Percentiles rank a stretch among this genome's conserved stretches.
Evolutionary conservation across 495 filamentous ascomycete genomes (phyloP).

Genomic region (Sordaria brevicollis): DNA sequence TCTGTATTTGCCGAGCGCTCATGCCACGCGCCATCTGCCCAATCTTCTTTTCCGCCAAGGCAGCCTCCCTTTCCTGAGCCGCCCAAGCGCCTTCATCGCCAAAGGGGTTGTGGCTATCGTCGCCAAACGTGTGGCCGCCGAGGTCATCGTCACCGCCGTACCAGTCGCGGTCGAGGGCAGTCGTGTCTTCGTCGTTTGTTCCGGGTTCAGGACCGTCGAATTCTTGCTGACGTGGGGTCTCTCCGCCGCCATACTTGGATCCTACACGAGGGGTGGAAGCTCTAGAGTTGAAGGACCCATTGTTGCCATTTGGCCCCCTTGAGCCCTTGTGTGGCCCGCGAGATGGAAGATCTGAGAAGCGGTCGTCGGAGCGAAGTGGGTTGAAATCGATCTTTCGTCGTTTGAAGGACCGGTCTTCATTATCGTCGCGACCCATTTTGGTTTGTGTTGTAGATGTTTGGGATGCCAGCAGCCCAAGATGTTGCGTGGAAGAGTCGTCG

Average conservation of each 20-base stretch:
- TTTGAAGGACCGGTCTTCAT: conserved; percentile 46
- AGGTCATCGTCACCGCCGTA: conserved; percentile 67
- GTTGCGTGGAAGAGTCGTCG: neutral
- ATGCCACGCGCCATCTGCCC: conserved; percentile 44
- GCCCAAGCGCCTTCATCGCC: conserved; percentile 52
- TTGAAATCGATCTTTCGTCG: conserved; percentile 52
- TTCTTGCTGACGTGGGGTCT: conserved; percentile 41
- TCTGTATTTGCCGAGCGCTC: conserved; percentile 64
- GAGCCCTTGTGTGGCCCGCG: conserved; percentile 12
- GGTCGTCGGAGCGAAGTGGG: conserved; percentile 43
- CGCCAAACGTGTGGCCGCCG: conserved; percentile 63
- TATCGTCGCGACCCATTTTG: conserved; percentile 23
- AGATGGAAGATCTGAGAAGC: conserved; percentile 47
- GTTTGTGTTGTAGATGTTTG: neutral
- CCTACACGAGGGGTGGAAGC: conserved; percentile 39
- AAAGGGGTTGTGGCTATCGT: conserved; percentile 52
- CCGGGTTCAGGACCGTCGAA: conserved; percentile 43
- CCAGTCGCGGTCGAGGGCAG: conserved; percentile 80
- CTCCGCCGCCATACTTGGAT: conserved; percentile 26
- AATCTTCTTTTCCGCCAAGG: conserved; percentile 63
- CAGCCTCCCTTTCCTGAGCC: conserved; percentile 57
- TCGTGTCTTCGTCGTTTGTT: conserved; percentile 33
- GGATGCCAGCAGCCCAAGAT: neutral
- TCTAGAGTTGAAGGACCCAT: conserved; percentile 28
- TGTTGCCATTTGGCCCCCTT: conserved; percentile 15